Percentiles rank a stretch among this genome's conserved stretches.
phyloP scores from a whole-genome alignment of 257 asterid genomes.

The Solanum peruvianum region DNA sequence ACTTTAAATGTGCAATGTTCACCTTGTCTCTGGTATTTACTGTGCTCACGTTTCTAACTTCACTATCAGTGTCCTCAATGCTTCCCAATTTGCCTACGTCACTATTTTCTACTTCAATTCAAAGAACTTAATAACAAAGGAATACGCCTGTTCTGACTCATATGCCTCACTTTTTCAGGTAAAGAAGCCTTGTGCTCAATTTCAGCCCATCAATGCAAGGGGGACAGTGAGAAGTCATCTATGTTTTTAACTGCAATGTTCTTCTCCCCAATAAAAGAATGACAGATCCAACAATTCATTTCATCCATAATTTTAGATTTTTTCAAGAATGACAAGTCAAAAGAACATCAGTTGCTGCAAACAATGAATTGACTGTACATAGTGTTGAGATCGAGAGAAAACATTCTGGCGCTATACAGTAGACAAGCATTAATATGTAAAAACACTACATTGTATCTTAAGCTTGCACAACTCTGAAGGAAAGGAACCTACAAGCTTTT shows the following conservation, averaged over 20 bases:
- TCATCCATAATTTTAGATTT: background rate
- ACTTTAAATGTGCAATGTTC: background rate
- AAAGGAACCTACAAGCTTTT: background rate
- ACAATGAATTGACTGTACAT: background rate
- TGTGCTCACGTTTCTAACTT: background rate
- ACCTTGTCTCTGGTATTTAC: background rate
- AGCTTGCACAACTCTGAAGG: background rate
- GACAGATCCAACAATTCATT: background rate
- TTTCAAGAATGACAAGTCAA: background rate
- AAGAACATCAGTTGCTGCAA: background rate
- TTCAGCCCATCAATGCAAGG: background rate
- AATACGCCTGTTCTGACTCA: background rate
- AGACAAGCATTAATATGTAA: background rate
- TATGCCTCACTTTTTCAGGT: background rate
- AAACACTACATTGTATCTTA: background rate
- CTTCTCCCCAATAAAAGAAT: background rate
- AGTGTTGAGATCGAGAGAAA: background rate
- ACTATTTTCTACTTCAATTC: background rate
- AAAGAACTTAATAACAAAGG: background rate
- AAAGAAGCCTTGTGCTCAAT: background rate
- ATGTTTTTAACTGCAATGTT: background rate
- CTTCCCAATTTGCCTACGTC: background rate
- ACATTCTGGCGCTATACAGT: background rate
- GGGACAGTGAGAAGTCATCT: background rate
- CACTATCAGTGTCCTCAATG: background rate